Base-by-base conservation (phyloP, 495 filamentous ascomycete genomes). In the Trichocladium antarcticum region DNA sequence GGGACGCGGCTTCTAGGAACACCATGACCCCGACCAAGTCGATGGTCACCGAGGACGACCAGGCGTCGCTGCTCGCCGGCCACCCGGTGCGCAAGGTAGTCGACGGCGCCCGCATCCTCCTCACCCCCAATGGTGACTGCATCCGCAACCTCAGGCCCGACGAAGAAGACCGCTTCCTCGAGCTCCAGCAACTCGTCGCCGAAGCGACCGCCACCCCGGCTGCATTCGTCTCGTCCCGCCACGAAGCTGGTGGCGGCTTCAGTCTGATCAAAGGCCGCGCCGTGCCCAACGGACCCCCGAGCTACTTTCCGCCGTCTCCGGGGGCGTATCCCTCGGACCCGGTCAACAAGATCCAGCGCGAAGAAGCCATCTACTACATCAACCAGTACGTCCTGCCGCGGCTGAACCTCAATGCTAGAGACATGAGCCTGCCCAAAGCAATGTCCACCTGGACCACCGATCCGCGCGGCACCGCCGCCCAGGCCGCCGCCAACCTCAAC, bases 61-160 rank as follows among this genome's bases (percentile, higher is more conserved):
- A 72, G 38, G 64, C 67, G 1, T 54, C 63, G 10, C 65, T 79
- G 16, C 65, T 68, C 6, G 65, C 71, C 4, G 75, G 75, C 19
- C 61, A 67, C 38, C 64, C 72, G 1, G 69, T 79, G 28, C 72
- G 69, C 39, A 79, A 79, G 55, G 52, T 65, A 1, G 57, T 69
- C 15, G 72, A 73, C 24, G 68, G 68, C 17, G 67, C 70, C 27
- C 71, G 75, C 21, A 76, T 80, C 44, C 67, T 92, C 39, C 79
- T 92, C 43, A 89, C 85, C 1, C 86, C 89, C 3, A 81, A 83
- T 48, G 87, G 88, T 4, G 79, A 82, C 47, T 82, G 84, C 45
- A 72, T 96, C 22, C 79, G 79, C 32, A 86, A 87, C 52, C 69
- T 98, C 17, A 82, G 76, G 10, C 59, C 73, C 12, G 82, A 85